A percentile compares a stretch with the other conserved stretches of the same genome.
Evolutionary conservation across 2,329 filamentous ascomycete species (phyloP).

Genomic region (Aspergillus ochraceoroseus): DNA sequence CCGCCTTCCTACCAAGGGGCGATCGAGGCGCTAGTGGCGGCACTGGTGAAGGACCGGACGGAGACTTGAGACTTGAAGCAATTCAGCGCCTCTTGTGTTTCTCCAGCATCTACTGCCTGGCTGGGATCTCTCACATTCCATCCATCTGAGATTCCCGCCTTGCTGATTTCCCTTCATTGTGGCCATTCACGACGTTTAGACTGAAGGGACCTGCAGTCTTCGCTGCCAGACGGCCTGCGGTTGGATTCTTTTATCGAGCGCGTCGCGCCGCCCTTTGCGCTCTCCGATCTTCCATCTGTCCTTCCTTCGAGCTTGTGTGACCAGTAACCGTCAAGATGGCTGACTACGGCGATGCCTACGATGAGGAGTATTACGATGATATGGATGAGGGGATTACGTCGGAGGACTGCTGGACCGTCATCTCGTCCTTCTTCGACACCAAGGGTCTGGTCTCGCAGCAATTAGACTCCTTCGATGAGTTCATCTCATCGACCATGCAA

Average conservation of each 20-base stretch:
- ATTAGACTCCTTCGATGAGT: constrained; percentile 97
- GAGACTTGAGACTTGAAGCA: constrained; percentile 18
- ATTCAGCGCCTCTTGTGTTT: constrained; percentile 21
- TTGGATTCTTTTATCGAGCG: constrained; percentile 19
- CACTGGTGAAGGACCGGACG: constrained; percentile 22
- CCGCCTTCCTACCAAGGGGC: constrained; percentile 21
- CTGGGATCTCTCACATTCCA: constrained; percentile 25
- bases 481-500: constrained; percentile 88
- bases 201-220: constrained; percentile 10
- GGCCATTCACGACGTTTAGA: neutral
- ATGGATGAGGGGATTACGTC: constrained; percentile 75
- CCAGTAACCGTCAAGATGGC: constrained; percentile 44
- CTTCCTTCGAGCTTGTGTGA: constrained; percentile 10
- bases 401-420: constrained; percentile 98
- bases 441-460: constrained; percentile 97
- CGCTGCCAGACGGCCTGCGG: constrained; percentile 15
- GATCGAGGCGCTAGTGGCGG: constrained; percentile 30
- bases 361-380: constrained; percentile 63
- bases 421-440: constrained; percentile 91
- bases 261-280: constrained; percentile 29
- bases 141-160: constrained; percentile 27
- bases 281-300: constrained; percentile 7
- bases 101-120: constrained; percentile 23
- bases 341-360: constrained; percentile 60
- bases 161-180: constrained; percentile 12